phyloP scores from a whole-genome alignment of 2,329 filamentous ascomycete genomes.

The Chrysosporium queenslandicum region DNA sequence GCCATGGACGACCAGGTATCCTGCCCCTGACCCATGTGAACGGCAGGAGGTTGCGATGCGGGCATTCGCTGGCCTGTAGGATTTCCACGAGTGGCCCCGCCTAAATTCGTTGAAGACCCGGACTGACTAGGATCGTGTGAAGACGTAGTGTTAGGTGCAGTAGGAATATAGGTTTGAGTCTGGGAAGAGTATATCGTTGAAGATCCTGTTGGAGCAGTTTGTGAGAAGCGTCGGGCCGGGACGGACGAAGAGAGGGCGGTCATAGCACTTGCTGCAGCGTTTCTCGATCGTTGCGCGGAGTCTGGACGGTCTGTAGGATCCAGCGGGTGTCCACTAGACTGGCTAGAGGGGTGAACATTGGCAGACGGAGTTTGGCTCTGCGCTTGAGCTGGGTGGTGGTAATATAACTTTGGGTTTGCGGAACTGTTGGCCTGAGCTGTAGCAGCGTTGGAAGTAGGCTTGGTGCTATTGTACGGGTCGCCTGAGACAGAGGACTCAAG shows the following conservation, averaged over 20 bases:
- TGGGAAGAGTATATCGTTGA: conserved; percentile 3
- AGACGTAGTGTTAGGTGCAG: background rate
- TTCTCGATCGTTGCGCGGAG: conserved; percentile 14
- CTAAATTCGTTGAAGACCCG: background rate
- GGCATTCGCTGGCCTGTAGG: too few species aligned
- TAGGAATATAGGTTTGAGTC: conserved; percentile 3
- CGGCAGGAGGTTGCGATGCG: background rate
- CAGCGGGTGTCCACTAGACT: background rate
- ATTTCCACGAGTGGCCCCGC: background rate
- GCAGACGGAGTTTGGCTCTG: background rate
- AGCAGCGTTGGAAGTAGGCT: background rate
- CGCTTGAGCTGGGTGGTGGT: background rate
- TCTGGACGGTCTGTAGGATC: conserved; percentile 9
- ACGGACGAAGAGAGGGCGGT: conserved; percentile 15
- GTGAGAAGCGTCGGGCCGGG: conserved; percentile 3
- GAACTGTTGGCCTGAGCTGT: background rate
- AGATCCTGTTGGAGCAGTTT: background rate
- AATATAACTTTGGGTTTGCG: background rate
- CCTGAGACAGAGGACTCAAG: background rate
- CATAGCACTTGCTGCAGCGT: conserved; percentile 15
- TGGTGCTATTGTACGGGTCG: background rate
- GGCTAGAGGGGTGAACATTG: background rate
- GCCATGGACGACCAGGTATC: conserved; percentile 2
- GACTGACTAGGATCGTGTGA: background rate
- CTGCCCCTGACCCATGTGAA: background rate